These are phyloP conservation scores for Dalbergia cultrata DNA, from an alignment of 306 rosid species.

Conservation along the genomic window DNA sequence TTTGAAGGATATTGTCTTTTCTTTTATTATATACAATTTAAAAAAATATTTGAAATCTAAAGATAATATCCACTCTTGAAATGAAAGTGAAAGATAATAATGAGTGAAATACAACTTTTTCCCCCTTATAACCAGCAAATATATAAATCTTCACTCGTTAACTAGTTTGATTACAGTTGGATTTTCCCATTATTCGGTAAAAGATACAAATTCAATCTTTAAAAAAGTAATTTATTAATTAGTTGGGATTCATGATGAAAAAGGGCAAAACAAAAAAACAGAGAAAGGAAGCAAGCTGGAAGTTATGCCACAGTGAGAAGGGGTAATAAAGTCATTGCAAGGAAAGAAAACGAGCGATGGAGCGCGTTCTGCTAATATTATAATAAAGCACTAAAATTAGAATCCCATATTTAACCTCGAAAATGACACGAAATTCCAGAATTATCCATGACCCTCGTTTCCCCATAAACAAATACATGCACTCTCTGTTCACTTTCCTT, in stretches of 20 bases:
- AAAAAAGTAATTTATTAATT: neutral
- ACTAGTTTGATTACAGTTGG: no score
- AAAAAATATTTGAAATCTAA: no score
- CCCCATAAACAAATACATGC: slow-evolving; percentile 46
- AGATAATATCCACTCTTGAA: neutral
- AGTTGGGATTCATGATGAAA: neutral
- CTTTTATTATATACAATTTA: neutral
- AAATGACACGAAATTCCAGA: neutral
- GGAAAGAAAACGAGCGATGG: slow-evolving; percentile 43
- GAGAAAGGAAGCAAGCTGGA: neutral
- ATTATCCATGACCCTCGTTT: neutral
- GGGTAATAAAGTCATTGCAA: slow-evolving; percentile 50
- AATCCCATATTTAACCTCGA: slow-evolving; percentile 48
- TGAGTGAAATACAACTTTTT: no score
- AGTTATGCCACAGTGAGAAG: neutral
- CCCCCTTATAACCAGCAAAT: no score
- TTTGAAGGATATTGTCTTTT: neutral
- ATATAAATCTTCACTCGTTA: no score
- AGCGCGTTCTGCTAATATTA: slow-evolving; percentile 62
- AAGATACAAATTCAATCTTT: neutral
- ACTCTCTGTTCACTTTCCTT: neutral
- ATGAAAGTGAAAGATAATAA: no score
- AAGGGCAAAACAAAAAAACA: neutral
- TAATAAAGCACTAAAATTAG: neutral
- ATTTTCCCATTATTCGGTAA: no score